Evolutionary conservation across 306 rosid genomes (phyloP).

Genomic region (Urtica urens): DNA sequence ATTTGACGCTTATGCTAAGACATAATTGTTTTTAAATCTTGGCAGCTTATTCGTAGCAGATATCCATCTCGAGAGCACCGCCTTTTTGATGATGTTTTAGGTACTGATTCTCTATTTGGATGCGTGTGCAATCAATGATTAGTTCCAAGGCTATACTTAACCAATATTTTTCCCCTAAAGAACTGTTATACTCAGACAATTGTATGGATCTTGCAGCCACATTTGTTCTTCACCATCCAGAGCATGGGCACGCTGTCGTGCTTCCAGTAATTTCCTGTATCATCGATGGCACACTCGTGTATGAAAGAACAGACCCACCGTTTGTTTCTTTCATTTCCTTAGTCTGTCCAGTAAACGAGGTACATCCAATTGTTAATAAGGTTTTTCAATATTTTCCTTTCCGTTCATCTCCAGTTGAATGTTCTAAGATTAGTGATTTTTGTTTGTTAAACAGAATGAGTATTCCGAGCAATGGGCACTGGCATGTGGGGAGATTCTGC

Average conservation of each 20-base stretch:
- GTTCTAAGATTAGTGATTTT: background rate
- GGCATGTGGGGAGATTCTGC: conserved; percentile 91
- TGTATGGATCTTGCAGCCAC: conserved; percentile 63
- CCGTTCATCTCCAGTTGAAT: background rate
- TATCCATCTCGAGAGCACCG: conserved; percentile 70
- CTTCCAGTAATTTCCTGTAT: conserved; percentile 93
- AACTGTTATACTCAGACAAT: no score
- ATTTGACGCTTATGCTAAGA: conserved; percentile 16
- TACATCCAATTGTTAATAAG: conserved; percentile 19
- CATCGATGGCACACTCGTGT: conserved; percentile 71
- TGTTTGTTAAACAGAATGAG: conserved; percentile 44
- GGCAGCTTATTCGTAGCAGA: conserved; percentile 82
- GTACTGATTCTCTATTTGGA: conserved; percentile 46
- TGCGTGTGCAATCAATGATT: conserved; percentile 15
- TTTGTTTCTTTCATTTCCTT: conserved; percentile 89
- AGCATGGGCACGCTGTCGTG: conserved; percentile 92
- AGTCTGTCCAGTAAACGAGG: conserved; percentile 86
- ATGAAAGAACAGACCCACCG: conserved; percentile 64
- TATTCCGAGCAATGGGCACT: conserved; percentile 98
- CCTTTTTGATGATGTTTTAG: conserved; percentile 92
- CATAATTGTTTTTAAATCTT: conserved; percentile 24
- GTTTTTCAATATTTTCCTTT: background rate
- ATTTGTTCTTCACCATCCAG: conserved; percentile 95
- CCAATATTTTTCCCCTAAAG: no score
- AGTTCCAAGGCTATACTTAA: no score